Conservation (phyloP, 73 alveolate species). For the Effrenium voratum region DNA sequence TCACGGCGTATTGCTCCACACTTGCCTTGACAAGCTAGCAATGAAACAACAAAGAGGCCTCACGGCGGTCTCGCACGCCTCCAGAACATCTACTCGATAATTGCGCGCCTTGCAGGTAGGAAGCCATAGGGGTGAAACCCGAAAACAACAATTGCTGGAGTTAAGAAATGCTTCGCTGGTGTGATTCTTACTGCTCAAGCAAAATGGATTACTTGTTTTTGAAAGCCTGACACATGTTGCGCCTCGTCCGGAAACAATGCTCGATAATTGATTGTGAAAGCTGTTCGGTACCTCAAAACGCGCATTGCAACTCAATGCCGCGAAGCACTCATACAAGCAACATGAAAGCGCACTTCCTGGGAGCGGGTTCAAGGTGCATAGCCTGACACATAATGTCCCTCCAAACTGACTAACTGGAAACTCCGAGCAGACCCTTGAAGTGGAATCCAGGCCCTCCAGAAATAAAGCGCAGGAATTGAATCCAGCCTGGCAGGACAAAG, state of each 20-base stretch:
- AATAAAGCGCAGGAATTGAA: slow-evolving; percentile 67
- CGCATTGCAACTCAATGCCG: not conserved
- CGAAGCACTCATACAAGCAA: not conserved
- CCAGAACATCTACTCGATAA: slow-evolving; percentile 83
- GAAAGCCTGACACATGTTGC: not conserved
- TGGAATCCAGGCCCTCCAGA: slow-evolving; percentile 71
- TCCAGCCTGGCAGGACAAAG: slow-evolving; percentile 9
- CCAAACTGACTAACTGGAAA: not conserved
- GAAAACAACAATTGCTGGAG: not conserved
- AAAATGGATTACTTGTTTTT: not conserved
- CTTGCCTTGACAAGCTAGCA: slow-evolving; percentile 4
- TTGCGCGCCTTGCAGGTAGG: slow-evolving; percentile 45
- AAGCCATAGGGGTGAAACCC: not conserved
- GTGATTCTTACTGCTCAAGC: not conserved
- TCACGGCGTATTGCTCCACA: slow-evolving; percentile 80
- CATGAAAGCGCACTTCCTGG: slow-evolving; percentile 43
- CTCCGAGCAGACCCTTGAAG: not conserved
- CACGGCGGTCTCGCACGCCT: not conserved
- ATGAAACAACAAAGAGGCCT: not conserved
- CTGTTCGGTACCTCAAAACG: slow-evolving; percentile 50
- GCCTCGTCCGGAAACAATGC: slow-evolving; percentile 80
- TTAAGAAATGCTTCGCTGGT: not conserved
- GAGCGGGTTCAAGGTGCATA: slow-evolving; percentile 78
- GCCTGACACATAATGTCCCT: not conserved
- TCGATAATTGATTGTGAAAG: slow-evolving; percentile 73